Conservation (phyloP, 1,284 basidiomycete species). For the Cryptococcus sp. region DNA sequence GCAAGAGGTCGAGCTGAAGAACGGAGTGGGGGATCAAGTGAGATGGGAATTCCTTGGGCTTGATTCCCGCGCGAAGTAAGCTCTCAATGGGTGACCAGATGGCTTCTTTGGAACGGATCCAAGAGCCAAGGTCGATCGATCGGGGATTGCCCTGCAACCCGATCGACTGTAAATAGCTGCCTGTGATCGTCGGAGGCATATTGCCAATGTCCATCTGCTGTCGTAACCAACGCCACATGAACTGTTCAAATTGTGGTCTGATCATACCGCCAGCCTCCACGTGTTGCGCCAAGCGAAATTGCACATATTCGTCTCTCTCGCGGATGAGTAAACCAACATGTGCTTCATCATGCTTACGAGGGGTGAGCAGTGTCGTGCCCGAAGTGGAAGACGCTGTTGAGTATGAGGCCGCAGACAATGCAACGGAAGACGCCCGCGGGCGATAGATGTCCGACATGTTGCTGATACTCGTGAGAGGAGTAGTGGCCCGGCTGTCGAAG, state of each 20-base stretch:
- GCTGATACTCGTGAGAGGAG: no score
- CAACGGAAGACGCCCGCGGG: not conserved
- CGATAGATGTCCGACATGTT: no score
- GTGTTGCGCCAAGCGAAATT: conserved; percentile 15
- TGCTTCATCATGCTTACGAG: conserved; percentile 1
- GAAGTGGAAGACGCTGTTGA: conserved; percentile 2
- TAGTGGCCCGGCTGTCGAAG: no score
- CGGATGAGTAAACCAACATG: conserved; percentile 34
- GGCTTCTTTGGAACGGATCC: conserved; percentile 15
- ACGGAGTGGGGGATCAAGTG: conserved; percentile 35
- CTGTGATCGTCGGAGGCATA: conserved; percentile 22
- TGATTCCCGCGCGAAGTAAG: conserved; percentile 34
- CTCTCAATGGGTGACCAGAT: conserved; percentile 34
- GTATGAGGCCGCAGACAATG: not conserved
- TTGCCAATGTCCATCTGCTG: conserved; percentile 13
- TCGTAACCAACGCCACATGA: conserved; percentile 31
- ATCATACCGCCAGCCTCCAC: conserved; percentile 16
- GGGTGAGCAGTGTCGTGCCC: not conserved
- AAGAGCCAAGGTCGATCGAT: conserved; percentile 25
- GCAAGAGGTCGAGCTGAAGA: conserved; percentile 7
- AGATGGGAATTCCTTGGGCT: conserved; percentile 30
- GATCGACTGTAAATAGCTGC: conserved; percentile 26
- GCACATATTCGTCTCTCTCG: conserved; percentile 34
- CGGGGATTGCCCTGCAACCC: conserved; percentile 28
- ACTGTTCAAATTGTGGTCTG: conserved; percentile 16